Evolutionary conservation across 2,329 filamentous ascomycete species (phyloP).

Genomic region (Ambrosiella beaveri): DNA sequence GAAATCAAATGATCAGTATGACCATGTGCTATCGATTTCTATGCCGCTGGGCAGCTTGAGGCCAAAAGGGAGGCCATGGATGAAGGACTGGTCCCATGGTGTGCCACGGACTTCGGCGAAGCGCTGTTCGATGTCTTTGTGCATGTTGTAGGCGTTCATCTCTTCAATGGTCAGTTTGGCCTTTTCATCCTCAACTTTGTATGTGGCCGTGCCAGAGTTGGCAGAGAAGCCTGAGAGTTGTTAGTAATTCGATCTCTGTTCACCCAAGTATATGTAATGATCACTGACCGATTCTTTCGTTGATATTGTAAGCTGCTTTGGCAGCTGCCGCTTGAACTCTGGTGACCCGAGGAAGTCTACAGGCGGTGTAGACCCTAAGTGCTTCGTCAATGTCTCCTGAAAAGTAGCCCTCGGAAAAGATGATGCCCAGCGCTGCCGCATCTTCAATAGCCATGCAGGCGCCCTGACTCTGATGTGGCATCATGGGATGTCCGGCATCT

Average conservation of each 20-base stretch:
- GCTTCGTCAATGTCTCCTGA: neutral
- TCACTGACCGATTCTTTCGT: neutral
- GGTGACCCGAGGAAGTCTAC: neutral
- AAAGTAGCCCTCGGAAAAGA: neutral
- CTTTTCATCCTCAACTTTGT: neutral
- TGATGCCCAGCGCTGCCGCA: neutral
- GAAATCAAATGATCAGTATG: neutral
- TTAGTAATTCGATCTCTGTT: neutral
- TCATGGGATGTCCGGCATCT: neutral
- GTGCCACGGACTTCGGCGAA: neutral
- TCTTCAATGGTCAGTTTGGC: neutral
- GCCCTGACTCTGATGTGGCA: neutral
- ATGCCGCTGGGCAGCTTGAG: neutral
- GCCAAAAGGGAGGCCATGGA: neutral
- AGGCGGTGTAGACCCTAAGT: neutral
- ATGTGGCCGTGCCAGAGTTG: neutral
- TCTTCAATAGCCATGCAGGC: conserved; percentile 1
- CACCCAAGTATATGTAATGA: neutral
- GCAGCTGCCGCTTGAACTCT: neutral
- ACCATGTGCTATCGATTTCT: neutral
- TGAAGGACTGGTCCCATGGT: neutral
- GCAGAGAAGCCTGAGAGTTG: neutral
- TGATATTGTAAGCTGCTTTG: neutral
- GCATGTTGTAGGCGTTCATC: neutral
- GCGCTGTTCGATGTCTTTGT: neutral